Conservation (phyloP, 1,139 yeast species). For the Scheffersomyces parashehatae region DNA sequence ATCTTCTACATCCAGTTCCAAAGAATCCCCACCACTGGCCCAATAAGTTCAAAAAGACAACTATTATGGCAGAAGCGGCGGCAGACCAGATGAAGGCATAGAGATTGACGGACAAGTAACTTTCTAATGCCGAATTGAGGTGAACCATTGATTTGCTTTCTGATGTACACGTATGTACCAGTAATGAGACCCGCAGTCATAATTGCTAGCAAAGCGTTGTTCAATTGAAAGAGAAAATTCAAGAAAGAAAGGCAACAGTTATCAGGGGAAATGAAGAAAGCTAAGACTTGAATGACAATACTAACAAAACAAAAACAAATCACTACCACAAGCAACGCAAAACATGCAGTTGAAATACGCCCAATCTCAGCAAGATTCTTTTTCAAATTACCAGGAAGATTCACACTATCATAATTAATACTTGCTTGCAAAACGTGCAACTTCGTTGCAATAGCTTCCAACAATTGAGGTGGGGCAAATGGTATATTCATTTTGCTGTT, state of each 20-base stretch:
- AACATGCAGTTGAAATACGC: slow-evolving; percentile 13
- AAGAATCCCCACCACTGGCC: slow-evolving; percentile 50
- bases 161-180: slow-evolving; percentile 30
- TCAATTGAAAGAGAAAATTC: slow-evolving; percentile 36
- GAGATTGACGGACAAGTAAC: slow-evolving; percentile 40
- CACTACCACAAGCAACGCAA: too few relatives aligned
- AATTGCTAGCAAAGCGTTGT: slow-evolving; percentile 31
- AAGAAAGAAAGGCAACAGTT: slow-evolving; percentile 41
- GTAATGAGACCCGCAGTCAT: slow-evolving; percentile 39
- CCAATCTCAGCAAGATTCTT: slow-evolving; percentile 22
- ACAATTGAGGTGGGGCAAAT: slow-evolving; percentile 12
- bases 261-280: slow-evolving; percentile 41
- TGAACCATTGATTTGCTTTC: slow-evolving; percentile 33
- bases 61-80: slow-evolving; percentile 37
- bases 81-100: slow-evolving; percentile 47
- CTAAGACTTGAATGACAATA: slow-evolving; percentile 36
- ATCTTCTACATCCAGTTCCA: slow-evolving; percentile 33
- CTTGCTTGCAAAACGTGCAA: slow-evolving; percentile 31
- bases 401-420: slow-evolving; percentile 29
- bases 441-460: slow-evolving; percentile 14
- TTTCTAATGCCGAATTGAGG: slow-evolving; percentile 34
- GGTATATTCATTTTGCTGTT: slow-evolving; percentile 25
- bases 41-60: slow-evolving; percentile 34
- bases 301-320: slow-evolving; percentile 17
- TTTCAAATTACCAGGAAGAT: slow-evolving; percentile 40